Percentiles rank a stretch among this genome's conserved stretches.
phyloP scores from a whole-genome alignment of 306 rosid species.

The Cucurbita maxima region DNA sequence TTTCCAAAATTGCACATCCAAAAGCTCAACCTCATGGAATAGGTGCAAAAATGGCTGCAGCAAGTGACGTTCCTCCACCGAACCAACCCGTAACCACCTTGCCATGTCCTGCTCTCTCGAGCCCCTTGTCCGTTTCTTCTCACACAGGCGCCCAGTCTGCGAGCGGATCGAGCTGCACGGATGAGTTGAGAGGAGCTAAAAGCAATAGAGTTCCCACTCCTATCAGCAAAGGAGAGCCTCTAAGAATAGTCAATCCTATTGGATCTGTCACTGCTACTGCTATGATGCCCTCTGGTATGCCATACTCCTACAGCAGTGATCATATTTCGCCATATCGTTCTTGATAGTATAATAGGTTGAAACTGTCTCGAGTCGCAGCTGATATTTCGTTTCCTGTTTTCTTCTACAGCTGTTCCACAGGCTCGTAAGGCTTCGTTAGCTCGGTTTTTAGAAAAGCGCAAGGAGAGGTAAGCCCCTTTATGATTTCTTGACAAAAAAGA shows the following conservation, averaged over 20 bases:
- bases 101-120: conserved; percentile 32
- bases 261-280: conserved; percentile 24
- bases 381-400: not conserved
- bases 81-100: conserved; percentile 30
- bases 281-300: conserved; percentile 61
- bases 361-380: not conserved
- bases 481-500: not conserved
- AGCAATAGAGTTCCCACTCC: conserved; percentile 27
- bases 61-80: conserved; percentile 23
- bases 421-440: conserved; percentile 92
- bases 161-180: conserved; percentile 71
- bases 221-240: conserved; percentile 46
- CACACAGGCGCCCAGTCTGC: conserved; percentile 51
- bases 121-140: conserved; percentile 76
- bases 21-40: conserved; percentile 34
- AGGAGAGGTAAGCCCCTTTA: conserved; percentile 47
- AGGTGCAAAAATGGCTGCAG: conserved; percentile 30
- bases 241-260: conserved; percentile 20
- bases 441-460: conserved; percentile 90
- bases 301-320: not conserved
- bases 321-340: not conserved
- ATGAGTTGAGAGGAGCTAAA: conserved; percentile 49
- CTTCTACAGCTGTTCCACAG: conserved; percentile 63
- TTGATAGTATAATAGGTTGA: not conserved
- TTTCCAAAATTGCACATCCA: conserved; percentile 25